Evolutionary conservation across 805 yeast species (phyloP), one percentile per base, ranked within the genome.

Genomic region (Metschnikowia matae): DNA sequence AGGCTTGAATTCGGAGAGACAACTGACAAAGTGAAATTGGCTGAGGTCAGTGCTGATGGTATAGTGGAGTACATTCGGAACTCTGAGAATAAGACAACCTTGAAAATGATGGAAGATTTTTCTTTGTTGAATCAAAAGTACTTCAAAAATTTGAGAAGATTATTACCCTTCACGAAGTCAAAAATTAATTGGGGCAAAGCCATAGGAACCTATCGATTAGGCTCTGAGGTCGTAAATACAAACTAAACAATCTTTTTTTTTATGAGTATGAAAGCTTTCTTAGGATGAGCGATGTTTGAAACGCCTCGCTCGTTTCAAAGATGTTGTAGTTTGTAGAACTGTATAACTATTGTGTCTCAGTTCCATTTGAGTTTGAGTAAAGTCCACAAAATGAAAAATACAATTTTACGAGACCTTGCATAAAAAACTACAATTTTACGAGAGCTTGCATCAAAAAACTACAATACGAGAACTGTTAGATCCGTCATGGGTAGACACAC

Each of bases 131-230:
- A 92, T 66, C 96, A 89, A 56, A 77, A 77, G 48, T 80, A 83
- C 54, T 92, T 94, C 73, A 94, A 92, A 70, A 78, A 79, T 53
- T 77, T 92, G 59, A 81, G 99, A 70, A 84, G 99, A 68, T 89
- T 89, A 65, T 75, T 92, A 55, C 99, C 99, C 6, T 84, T 92
- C 18, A 92, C 96, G 18, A 80, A 97, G 64, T 80, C 96, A 15
- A 90, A 87, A 65, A 85, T 92, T 61, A 88, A 89, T 65, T 92
- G 99, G 99, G 97, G 96, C 31, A 87, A 82, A 62, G 89, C 97
- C 10, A 88, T 89, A 59, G 96, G 95, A 15, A 87, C 84, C 64
- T 91, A 91, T 70, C 81, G 89, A 62, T 73, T 92, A 40, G 98
- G 98, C 15, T 83, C 83, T 56, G 91, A 87, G 63, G 90, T 84